Base-by-base conservation (phyloP, 2,329 filamentous ascomycete species). In the Hypoxylon sp. region DNA sequence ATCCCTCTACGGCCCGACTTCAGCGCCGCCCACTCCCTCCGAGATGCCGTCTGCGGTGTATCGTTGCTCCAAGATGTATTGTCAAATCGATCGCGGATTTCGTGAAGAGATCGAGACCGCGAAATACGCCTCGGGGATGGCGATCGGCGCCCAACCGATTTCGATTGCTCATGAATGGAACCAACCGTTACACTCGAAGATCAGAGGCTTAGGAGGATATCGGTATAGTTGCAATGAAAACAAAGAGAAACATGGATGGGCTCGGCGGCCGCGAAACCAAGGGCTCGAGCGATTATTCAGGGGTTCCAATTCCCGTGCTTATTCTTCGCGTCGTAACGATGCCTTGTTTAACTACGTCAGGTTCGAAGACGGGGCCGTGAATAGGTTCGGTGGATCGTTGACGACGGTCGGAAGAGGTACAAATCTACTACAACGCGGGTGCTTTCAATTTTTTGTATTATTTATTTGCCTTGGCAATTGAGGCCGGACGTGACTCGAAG, bases 1-100 rank as follows among this genome's bases (percentile, higher is more conserved):
- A 52, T 77, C 76, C 73, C 68, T 72, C 69, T 68, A 68, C 54
- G 37, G 64, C 65, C 62, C 62, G 46, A 62, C 58, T 58, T 71
- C 60, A 70, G 64, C 65, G 66, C 72, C 66, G 67, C 69, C 67
- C 69, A 53, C 64, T 71, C 71, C 72, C 73, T 72, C 72, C 69
- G 47, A 62, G 55, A 32, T 54, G 48, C 62, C 56, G 31, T 29
- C 31, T 50, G 15, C 10, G 15, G 42, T 24, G 10, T 63, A 60
- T 58, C 37, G 35, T 15, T 56, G 35, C 24, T 58, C 61, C 55
- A 44, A 67, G 8, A 17, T 46, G 29, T 27, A 42, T 55, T 19
- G 37, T 53, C 10, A 55, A 21, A 32, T 55, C 13, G 10, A 35
- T 47, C 21, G 53, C 19, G 31, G 42, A 44, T 62, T 59, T 15